Evolutionary conservation across 225 moss, liverwort and hornwort species (phyloP), one percentile per base, ranked within the genome.

Genomic region (Climacium dendroides): DNA sequence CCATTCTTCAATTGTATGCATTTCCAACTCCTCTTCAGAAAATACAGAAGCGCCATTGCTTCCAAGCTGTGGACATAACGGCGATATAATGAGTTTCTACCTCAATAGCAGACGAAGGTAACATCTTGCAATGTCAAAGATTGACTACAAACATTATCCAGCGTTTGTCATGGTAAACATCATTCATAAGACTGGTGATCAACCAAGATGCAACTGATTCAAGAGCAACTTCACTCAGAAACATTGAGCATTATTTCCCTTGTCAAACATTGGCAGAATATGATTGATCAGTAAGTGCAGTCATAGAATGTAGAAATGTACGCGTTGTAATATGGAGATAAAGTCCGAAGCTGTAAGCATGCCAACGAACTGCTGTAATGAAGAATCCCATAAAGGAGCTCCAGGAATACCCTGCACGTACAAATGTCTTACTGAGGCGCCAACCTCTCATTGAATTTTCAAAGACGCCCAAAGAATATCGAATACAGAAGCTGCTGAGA

Each of bases 301-400:
- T 61, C 70, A 63, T 77, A 41, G 37, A 84, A 91, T 71, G 41
- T 67, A 76, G 80, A 89, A 85, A 85, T 76, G 57, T 87, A 98
- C 98, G 90, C 97, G 98, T 91, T 93, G 97, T 80, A 99, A 87
- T 87, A 99, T 99, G 37, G 95, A 95, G 84, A 99, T 99, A 85
- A 99, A 99, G 87, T 99, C 98, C 41, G 98, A 96, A 29, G 98
- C 96, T 79, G 96, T 97, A 85, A 99, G 94, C 98, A 99, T 99
- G 89, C 98, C 98, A 85, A 99, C 98, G 84, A 99, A 99, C 85
- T 96, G 95, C 86, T 99, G 98, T 91, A 84, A 89, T 85, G 94
- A 94, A 52, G 98, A 97, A 91, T 99, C 98, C 98, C 98, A 99
- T 71, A 99, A 86, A 43, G 98, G 98, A 84, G 98, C 98, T 87